Conservation (phyloP, 2,329 filamentous ascomycete genomes). For the Aspergillus terreus region DNA sequence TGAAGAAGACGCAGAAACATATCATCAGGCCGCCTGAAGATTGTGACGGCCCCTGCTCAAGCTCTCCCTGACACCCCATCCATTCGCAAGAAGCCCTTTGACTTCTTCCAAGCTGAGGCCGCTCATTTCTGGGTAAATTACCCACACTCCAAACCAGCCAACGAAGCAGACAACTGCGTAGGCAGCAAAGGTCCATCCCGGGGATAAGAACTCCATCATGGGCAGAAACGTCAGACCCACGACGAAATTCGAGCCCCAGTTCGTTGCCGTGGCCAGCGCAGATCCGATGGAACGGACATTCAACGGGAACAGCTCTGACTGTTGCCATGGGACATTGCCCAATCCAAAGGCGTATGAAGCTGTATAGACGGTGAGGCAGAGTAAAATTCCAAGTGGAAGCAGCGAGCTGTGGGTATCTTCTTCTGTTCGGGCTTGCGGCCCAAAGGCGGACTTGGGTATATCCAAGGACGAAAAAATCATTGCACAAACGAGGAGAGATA, state of each 20-base stretch:
- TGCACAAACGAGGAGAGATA: slow-evolving; percentile 67
- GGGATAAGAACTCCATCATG: slow-evolving; percentile 72
- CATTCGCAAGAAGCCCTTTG: slow-evolving; percentile 64
- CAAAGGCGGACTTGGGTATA: slow-evolving; percentile 30
- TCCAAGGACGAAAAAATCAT: slow-evolving; percentile 67
- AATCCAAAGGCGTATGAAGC: slow-evolving; percentile 81
- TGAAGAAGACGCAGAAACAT: background rate
- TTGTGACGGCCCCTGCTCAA: slow-evolving; percentile 19
- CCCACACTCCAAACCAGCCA: slow-evolving; percentile 67
- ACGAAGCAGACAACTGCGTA: slow-evolving; percentile 67
- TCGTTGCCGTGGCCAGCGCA: slow-evolving; percentile 66
- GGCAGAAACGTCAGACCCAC: slow-evolving; percentile 84
- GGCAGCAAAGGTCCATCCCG: slow-evolving; percentile 73
- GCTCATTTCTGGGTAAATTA: slow-evolving; percentile 81
- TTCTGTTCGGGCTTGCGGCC: slow-evolving; percentile 13
- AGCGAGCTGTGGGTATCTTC: slow-evolving; percentile 15
- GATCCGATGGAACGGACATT: slow-evolving; percentile 61
- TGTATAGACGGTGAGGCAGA: slow-evolving; percentile 78
- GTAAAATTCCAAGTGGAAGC: slow-evolving; percentile 57
- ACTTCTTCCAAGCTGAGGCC: slow-evolving; percentile 80
- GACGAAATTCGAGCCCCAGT: slow-evolving; percentile 83
- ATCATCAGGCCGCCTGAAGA: background rate
- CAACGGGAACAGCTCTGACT: slow-evolving; percentile 81
- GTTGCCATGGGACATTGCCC: slow-evolving; percentile 94
- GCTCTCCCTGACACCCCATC: slow-evolving; percentile 65